A percentile compares a stretch with the other conserved stretches of the same genome.
Evolutionary conservation across 2,329 filamentous ascomycete species (phyloP).

Genomic region (Fusarium verrucosum): DNA sequence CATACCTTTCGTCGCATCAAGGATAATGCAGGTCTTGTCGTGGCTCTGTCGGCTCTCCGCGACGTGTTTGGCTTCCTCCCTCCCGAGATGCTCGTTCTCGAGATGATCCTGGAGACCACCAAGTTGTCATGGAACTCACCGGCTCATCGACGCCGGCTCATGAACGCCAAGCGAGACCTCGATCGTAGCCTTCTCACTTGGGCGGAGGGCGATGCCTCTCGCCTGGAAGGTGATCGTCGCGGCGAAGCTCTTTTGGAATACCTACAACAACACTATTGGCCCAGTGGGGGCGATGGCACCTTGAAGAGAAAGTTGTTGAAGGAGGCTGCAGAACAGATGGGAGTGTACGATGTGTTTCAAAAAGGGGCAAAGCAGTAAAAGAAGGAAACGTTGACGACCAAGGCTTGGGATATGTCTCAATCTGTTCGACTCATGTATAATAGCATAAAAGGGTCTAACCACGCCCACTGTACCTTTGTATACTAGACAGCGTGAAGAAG

Average conservation of each 20-base stretch:
- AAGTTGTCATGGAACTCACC: conserved; percentile 56
- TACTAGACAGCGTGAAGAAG: not conserved
- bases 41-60: conserved; percentile 56
- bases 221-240: conserved; percentile 50
- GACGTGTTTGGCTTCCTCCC: conserved; percentile 56
- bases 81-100: conserved; percentile 57
- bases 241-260: conserved; percentile 55
- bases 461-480: conserved; percentile 8
- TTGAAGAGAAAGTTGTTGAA: conserved; percentile 43
- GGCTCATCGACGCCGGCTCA: conserved; percentile 52
- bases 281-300: conserved; percentile 37
- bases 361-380: conserved; percentile 27
- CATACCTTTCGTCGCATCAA: conserved; percentile 60
- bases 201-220: conserved; percentile 46
- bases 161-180: conserved; percentile 54
- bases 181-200: conserved; percentile 51
- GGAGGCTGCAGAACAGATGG: conserved; percentile 55
- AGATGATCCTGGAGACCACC: conserved; percentile 57
- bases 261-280: conserved; percentile 53
- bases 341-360: conserved; percentile 50
- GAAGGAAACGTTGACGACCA: not conserved
- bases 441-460: conserved; percentile 4
- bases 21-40: conserved; percentile 57
- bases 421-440: conserved; percentile 4
- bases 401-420: conserved; percentile 13